A percentile compares a stretch with the other conserved stretches of the same genome.
phyloP scores from a whole-genome alignment of 83 land plant species.

The Isoetes engelmannii region DNA sequence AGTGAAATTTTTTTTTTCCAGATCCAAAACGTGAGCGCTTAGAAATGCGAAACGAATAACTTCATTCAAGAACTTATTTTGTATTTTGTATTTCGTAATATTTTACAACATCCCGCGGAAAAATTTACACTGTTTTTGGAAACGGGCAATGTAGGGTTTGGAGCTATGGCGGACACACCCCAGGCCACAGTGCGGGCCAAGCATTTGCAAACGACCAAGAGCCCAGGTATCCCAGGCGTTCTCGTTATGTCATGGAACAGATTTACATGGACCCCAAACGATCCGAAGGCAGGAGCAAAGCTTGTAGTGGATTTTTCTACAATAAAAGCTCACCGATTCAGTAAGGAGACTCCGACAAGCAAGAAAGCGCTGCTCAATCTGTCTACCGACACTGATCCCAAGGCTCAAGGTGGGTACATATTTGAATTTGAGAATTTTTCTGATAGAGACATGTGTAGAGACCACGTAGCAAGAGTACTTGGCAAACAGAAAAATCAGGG shows the following conservation, averaged over 20 bases:
- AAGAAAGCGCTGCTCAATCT: slow-evolving; percentile 27
- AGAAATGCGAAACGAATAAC: too few relatives aligned
- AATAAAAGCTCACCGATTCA: slow-evolving; percentile 18
- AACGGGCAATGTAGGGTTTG: too few relatives aligned
- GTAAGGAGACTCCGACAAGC: slow-evolving; percentile 23
- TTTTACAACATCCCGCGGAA: too few relatives aligned
- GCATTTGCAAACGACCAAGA: slow-evolving; percentile 15
- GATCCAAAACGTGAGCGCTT: too few relatives aligned
- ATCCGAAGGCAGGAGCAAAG: slow-evolving; percentile 18
- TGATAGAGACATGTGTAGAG: slow-evolving; percentile 27
- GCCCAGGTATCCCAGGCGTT: slow-evolving; percentile 12
- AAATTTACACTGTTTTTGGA: too few relatives aligned
- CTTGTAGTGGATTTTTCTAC: slow-evolving; percentile 12
- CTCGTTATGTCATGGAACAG: slow-evolving; percentile 14
- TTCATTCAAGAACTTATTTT: too few relatives aligned
- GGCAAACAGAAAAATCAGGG: slow-evolving; percentile 14
- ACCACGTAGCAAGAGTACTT: slow-evolving; percentile 18
- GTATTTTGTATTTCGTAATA: too few relatives aligned
- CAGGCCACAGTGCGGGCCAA: slow-evolving; percentile 20
- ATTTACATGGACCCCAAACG: slow-evolving; percentile 23
- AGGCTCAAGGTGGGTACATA: slow-evolving; percentile 21
- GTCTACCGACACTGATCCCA: slow-evolving; percentile 18
- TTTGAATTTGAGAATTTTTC: slow-evolving; percentile 25
- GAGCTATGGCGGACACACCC: slow-evolving; percentile 18
- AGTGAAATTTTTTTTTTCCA: too few relatives aligned